These are phyloP conservation scores for Ciborinia camelliae DNA, from an alignment of 2,329 filamentous ascomycete genomes.

Conservation along the genomic window DNA sequence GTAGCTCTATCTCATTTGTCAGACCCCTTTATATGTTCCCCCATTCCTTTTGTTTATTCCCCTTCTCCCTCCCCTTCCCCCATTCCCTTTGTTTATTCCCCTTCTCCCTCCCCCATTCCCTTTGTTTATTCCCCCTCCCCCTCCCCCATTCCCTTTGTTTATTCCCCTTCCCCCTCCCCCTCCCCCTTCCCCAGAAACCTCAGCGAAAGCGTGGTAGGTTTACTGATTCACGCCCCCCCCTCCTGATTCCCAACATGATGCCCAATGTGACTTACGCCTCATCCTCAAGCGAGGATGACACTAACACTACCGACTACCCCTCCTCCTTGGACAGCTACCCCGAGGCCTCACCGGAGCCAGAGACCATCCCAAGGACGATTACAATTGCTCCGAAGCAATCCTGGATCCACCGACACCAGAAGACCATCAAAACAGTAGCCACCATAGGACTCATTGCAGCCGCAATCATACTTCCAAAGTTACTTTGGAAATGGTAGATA, in stretches of 20 bases:
- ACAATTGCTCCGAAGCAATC: not conserved
- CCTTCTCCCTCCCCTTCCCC: not conserved
- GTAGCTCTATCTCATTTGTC: conserved; percentile 4
- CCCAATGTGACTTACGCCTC: not conserved
- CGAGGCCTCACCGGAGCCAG: not conserved
- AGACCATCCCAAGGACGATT: not conserved
- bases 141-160: too few relatives aligned
- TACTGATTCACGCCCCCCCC: not conserved
- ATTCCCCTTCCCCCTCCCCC: too few relatives aligned
- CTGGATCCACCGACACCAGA: not conserved
- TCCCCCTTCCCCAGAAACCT: not conserved
- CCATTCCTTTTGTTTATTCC: not conserved
- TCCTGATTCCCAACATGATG: not conserved
- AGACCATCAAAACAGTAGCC: conserved; percentile 1
- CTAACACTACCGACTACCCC: not conserved
- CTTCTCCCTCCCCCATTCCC: not conserved
- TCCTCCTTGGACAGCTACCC: not conserved
- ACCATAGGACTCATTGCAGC: conserved; percentile 3
- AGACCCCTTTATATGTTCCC: not conserved
- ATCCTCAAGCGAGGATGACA: not conserved
- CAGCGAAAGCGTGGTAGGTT: not conserved
- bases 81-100: not conserved
- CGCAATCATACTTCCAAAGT: conserved; percentile 5
- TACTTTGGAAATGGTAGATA: conserved; percentile 9
- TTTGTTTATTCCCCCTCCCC: not conserved